Evolutionary conservation across 2,329 filamentous ascomycete species (phyloP), one percentile per base, ranked within the genome.

Genomic region (Aspergillus chevalieri): DNA sequence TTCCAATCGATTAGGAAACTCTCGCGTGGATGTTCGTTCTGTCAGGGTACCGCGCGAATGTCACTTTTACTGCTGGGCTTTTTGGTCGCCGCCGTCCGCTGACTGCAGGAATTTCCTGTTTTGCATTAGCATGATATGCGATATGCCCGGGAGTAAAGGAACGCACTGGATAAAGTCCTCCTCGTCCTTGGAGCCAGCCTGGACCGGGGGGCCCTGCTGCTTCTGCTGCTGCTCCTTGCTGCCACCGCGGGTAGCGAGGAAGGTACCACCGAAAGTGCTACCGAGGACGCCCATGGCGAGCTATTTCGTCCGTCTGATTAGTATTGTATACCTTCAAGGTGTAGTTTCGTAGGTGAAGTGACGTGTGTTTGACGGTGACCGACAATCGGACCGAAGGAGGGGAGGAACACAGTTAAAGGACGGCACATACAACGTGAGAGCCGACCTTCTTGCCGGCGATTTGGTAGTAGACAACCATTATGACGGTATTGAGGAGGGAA

Each of bases 81-180:
- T 75, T 59, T 74, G 71, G 47, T 70, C 70, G 52, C 74, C 74
- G 47, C 70, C 72, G 54, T 77, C 72, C 46, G 74, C 68, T 51
- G 70, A 69, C 56, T 78, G 75, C 59, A 79, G 52, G 63, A 78
- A 79, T 50, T 78, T 72, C 65, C 76, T 78, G 58, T 48, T 33
- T 12, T 19, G 14, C 4, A 19, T 21, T 43, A 43, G 41, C 17
- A 43, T 21, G 12, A 6, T 8, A 3, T 44, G 17, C 6, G n/a
- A 28, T 49, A 21, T 49, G 45, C n/a, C 22, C 5, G 26, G 22
- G 15, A n/a, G 7, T 26, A 45, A 2, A 28, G 33, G 26, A 44
- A 74, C 78, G 55, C 79, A 85, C 82, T 83, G 79, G 65, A 85
- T 82, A 69, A 85, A 85, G 63, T 78, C 77, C 73, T 84, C 82